phyloP scores from a whole-genome alignment of 148 eudicot species.

The Vaccinium myrtillus region DNA sequence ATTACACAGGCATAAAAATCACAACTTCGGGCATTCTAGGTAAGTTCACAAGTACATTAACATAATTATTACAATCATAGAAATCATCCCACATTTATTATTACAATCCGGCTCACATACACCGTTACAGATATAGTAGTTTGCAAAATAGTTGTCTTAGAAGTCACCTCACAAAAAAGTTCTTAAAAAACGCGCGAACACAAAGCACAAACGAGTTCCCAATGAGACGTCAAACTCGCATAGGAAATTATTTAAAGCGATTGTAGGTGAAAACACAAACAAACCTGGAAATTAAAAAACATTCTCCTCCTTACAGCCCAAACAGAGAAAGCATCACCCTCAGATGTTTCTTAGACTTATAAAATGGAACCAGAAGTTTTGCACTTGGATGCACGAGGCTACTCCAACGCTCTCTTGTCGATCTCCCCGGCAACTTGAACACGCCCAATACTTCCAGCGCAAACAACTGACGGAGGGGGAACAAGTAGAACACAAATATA shows the following conservation, averaged over 20 bases:
- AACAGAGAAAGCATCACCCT: background rate
- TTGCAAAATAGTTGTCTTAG: background rate
- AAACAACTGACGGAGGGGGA: background rate
- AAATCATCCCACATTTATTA: too few relatives aligned
- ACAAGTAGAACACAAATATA: background rate
- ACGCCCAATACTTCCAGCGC: background rate
- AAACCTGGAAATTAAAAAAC: background rate
- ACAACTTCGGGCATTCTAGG: too few relatives aligned
- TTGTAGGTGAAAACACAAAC: background rate
- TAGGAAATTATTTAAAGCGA: background rate
- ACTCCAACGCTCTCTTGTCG: background rate
- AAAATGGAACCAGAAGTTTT: background rate
- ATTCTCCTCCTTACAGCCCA: background rate
- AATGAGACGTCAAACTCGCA: background rate
- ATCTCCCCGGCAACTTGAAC: background rate
- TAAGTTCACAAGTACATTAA: too few relatives aligned
- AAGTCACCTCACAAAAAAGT: background rate
- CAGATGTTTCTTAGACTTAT: background rate
- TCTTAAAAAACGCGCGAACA: background rate
- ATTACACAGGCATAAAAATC: too few relatives aligned
- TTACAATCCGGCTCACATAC: background rate
- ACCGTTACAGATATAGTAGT: background rate
- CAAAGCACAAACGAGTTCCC: background rate
- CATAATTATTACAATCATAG: too few relatives aligned
- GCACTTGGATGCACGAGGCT: background rate